These are phyloP conservation scores for Epichloe baconii DNA, from an alignment of 2,329 filamentous ascomycete species.

Conservation along the genomic window DNA sequence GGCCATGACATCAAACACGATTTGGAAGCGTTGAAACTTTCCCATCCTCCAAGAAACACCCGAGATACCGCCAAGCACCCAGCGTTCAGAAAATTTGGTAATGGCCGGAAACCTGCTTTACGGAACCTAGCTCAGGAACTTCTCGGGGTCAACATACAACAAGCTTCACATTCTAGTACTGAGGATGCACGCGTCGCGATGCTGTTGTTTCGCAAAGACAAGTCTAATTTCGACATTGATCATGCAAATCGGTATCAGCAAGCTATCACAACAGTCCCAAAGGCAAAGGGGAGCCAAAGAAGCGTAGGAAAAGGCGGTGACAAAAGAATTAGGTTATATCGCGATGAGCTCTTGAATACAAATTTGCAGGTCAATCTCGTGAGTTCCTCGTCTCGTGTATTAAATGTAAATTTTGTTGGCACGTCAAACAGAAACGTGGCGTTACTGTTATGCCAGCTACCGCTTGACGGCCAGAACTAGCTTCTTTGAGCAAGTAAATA, in stretches of 20 bases:
- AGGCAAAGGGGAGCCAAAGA: slow-evolving; percentile 23
- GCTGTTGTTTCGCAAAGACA: slow-evolving; percentile 73
- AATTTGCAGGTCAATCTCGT: neutral
- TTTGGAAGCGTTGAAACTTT: slow-evolving; percentile 61
- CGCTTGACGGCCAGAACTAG: neutral
- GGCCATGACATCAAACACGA: slow-evolving; percentile 78
- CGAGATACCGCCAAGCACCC: slow-evolving; percentile 73
- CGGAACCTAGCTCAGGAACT: slow-evolving; percentile 43
- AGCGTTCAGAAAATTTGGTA: slow-evolving; percentile 55
- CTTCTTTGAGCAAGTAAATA: neutral
- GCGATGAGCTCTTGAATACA: neutral
- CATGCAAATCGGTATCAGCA: slow-evolving; percentile 52
- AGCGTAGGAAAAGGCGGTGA: slow-evolving; percentile 7
- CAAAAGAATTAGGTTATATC: neutral
- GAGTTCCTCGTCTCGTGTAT: neutral
- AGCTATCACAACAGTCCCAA: neutral
- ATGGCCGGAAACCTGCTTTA: slow-evolving; percentile 57
- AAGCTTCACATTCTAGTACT: slow-evolving; percentile 51
- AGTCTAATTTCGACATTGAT: slow-evolving; percentile 74
- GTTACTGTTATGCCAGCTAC: neutral
- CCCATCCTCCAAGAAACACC: slow-evolving; percentile 64
- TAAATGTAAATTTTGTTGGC: neutral
- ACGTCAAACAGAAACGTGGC: neutral
- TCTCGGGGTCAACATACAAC: slow-evolving; percentile 49
- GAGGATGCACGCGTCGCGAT: slow-evolving; percentile 83